Evolutionary conservation across 495 filamentous ascomycete genomes (phyloP), one percentile per base, ranked within the genome.

Genomic region (Hamigera avellanea): DNA sequence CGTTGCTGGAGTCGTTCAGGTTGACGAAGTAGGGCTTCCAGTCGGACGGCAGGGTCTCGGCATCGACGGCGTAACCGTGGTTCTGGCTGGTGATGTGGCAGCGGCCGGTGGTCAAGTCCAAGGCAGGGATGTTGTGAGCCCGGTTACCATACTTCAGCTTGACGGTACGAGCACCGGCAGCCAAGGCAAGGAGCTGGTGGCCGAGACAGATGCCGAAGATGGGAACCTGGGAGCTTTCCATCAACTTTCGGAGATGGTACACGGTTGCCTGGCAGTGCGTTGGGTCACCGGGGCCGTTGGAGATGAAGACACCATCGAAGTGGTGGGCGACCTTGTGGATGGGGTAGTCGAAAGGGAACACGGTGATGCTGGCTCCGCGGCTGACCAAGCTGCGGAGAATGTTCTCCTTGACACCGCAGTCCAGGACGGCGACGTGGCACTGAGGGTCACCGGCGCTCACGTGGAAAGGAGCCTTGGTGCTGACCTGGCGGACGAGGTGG

Each of bases 371-470:
- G 27, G 84, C 78, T 17, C 88, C 91, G 21, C 91, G 84, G 58
- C 67, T 70, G 44, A 96, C 89, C 42, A 98, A 67, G 54, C 83
- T 89, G 45, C 91, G 83, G 34, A 98, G 76, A 56, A 98, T 98
- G 69, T 96, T 98, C 72, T 98, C 91, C 73, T 98, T 98, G 41
- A 98, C 93, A 61, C 91, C 91, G 56, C 91, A 98, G 64, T 98
- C 91, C 57, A 98, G 79, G 40, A 98, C 73, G 23, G 89, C 91
- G 49, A 98, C 76, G 63, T 98, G 91, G 57, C 80, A 76, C 54
- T 82, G 78, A 40, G 88, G 84, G 45, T 72, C 69, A 28, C 75
- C 70, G 23, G 86, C 82, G 43, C 76, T 76, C 41, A 95, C 80
- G 53, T 95, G 89, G 71, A 98, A 98, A 8, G 91, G 93, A 37